Evolutionary conservation across 768 basidiomycete species (phyloP), one percentile per base, ranked within the genome.

Genomic region (Xerocomellus chrysenteron): DNA sequence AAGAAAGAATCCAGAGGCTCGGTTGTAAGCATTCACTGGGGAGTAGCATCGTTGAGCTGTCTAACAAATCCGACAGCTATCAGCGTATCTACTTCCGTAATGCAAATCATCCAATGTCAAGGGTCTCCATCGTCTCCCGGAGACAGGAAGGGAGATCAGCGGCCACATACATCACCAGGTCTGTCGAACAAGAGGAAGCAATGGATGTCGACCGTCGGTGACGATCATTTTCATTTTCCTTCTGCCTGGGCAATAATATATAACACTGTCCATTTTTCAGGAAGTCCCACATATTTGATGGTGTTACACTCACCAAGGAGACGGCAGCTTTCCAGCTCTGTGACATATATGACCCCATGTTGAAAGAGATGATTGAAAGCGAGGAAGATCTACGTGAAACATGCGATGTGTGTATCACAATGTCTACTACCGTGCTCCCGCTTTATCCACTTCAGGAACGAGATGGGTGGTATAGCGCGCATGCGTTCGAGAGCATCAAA

Each of bases 281-380:
- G 59, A 79, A 77, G 63, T 88, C 88, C 0, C 93, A 98, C 69
- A 80, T 94, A 33, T 99, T 98, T 62, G 93, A 99, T 68, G 97
- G 96, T 0, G 68, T 83, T 55, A 82, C 82, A 8, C 72, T 93
- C 45, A 84, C 87, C 44, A 86, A 88, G 63, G 90, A 96, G 70
- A 89, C 92, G 0, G 94, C 93, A 2, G 91, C 93, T 17, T 99
- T 92, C 74, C 97, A 98, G 71, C 78, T 99, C 7, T 91, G 91
- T 70, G 97, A 99, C 69, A 90, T 99, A 60, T 74, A 79, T 8
- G 97, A 99, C 68, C 85, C 87, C 7, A 87, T 94, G 81, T 73
- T 97, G 47, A 83, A 83, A 61, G 78, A 78, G 37, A 87, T 95
- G 82, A 91, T 98, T 50, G 81, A 88, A 57, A 84, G 88, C 55